Evolutionary conservation across 2,329 filamentous ascomycete genomes (phyloP).

Genomic region (Neonectria punicea): DNA sequence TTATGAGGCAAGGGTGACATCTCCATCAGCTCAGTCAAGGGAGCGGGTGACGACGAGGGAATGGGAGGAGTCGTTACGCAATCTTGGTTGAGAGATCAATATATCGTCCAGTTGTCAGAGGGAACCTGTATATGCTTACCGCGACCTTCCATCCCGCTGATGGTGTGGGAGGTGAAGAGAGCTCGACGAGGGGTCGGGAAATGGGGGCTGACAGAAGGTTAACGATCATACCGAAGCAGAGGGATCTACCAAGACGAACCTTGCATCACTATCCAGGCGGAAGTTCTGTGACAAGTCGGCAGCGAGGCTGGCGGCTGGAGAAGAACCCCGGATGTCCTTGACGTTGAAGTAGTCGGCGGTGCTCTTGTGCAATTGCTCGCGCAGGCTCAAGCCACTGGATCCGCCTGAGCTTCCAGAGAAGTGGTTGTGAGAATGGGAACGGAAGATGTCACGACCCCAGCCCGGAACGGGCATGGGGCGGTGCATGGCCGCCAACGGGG

Average conservation of each 20-base stretch:
- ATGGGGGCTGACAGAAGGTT: constrained; percentile 48
- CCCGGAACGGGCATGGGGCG: constrained; percentile 69
- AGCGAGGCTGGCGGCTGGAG: constrained; percentile 88
- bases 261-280: constrained; percentile 84
- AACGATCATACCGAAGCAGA: constrained; percentile 24
- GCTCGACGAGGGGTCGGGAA: constrained; percentile 55
- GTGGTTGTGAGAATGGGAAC: constrained; percentile 58
- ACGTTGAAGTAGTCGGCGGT: constrained; percentile 83
- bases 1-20: constrained; percentile 95
- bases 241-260: constrained; percentile 65
- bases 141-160: constrained; percentile 49
- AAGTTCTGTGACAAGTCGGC: constrained; percentile 98
- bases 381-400: constrained; percentile 78
- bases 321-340: constrained; percentile 83
- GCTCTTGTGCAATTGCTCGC: constrained; percentile 73
- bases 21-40: constrained; percentile 83
- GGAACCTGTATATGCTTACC: constrained; percentile 41
- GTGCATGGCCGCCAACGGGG: constrained; percentile 93
- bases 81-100: constrained; percentile 59
- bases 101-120: constrained; percentile 26
- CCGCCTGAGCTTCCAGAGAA: constrained; percentile 65
- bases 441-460: constrained; percentile 70
- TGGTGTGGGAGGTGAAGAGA: constrained; percentile 53
- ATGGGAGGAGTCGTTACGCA: constrained; percentile 86
- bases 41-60: constrained; percentile 82